These are phyloP conservation scores for Picochlorum sp. DNA, from an alignment of 139 green algal genomes.

Conservation along the genomic window DNA sequence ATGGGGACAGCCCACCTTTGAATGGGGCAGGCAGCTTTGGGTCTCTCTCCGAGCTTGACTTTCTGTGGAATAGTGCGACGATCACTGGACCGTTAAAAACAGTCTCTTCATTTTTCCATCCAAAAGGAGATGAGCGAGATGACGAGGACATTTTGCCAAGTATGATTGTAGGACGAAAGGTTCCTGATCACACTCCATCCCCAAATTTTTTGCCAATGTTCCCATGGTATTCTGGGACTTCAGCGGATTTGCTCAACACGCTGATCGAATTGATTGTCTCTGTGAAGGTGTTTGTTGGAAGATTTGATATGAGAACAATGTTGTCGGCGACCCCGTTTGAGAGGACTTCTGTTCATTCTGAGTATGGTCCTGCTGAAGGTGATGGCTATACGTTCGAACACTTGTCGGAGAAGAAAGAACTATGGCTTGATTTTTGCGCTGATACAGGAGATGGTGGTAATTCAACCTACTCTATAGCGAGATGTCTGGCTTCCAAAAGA, in stretches of 20 bases:
- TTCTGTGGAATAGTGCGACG: too few species aligned
- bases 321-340: constrained; percentile 33
- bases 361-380: constrained; percentile 39
- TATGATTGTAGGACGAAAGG: constrained; percentile 6
- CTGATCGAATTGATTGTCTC: constrained; percentile 72
- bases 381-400: constrained; percentile 85
- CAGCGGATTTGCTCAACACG: constrained; percentile 78
- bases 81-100: too few species aligned
- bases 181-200: constrained; percentile 7
- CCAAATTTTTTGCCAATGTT: constrained; percentile 78
- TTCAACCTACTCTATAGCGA: constrained; percentile 72
- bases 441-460: constrained; percentile 82
- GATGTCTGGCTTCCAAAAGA: constrained; percentile 53
- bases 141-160: background rate
- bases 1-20: background rate
- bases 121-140: background rate
- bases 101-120: background rate
- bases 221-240: constrained; percentile 75
- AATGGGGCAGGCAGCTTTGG: background rate
- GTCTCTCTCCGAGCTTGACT: background rate
- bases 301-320: constrained; percentile 86
- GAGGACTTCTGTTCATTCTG: background rate
- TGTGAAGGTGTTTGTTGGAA: constrained; percentile 79
- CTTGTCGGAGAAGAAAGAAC: constrained; percentile 39
- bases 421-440: constrained; percentile 85